These are phyloP conservation scores for Meripilus lineatus DNA, from an alignment of 1,284 basidiomycete species.

Conservation along the genomic window DNA sequence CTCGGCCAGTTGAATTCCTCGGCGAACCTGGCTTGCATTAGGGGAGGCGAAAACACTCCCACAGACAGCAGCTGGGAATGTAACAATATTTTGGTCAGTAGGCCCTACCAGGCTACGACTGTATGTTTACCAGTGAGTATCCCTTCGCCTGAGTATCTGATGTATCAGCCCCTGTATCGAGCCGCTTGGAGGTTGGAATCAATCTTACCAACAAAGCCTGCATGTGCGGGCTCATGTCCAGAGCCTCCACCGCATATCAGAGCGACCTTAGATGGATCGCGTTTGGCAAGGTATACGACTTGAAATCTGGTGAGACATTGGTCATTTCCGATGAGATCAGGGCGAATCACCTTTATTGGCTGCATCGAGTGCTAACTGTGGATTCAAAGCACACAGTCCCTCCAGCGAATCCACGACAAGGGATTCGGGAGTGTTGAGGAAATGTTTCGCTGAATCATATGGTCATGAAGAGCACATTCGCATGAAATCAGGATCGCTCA, in stretches of 20 bases:
- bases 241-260: conserved; percentile 88
- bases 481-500: conserved; percentile 8
- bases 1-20: conserved; percentile 75
- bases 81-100: neutral
- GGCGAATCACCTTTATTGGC: conserved; percentile 51
- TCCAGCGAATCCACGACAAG: conserved; percentile 76
- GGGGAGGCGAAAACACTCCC: conserved; percentile 89
- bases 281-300: conserved; percentile 62
- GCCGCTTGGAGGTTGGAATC: neutral
- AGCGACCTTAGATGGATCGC: conserved; percentile 66
- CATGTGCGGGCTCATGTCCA: conserved; percentile 88
- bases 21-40: conserved; percentile 76
- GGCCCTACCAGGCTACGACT: too few relatives aligned
- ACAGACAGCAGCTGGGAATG: conserved; percentile 66
- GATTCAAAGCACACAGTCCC: conserved; percentile 71
- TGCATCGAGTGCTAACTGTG: conserved; percentile 62
- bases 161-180: neutral
- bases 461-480: neutral
- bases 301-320: neutral
- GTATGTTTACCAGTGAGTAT: conserved; percentile 62
- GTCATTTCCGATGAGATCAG: neutral
- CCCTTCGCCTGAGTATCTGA: conserved; percentile 51
- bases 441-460: conserved; percentile 57
- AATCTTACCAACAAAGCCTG: conserved; percentile 68
- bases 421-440: conserved; percentile 62